Conservation (phyloP, 108 stramenopile species). For the Cyclotella baltica region DNA sequence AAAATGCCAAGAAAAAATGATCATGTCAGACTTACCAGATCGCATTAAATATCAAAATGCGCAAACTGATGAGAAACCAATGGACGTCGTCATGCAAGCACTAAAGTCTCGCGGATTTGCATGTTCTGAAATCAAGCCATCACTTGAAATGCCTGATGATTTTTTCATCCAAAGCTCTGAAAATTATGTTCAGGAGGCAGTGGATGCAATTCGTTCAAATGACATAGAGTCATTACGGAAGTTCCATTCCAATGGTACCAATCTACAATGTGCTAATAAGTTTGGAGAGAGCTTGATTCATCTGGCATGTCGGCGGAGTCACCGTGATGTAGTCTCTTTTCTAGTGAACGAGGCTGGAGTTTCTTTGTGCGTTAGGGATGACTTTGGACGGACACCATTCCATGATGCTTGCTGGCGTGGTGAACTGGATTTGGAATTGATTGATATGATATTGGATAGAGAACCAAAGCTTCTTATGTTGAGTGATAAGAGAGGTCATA, state of each 20-base stretch:
- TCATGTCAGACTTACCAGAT: slow-evolving; percentile 44
- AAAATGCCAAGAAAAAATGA: slow-evolving; percentile 9
- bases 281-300: slow-evolving; percentile 90
- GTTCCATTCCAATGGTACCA: slow-evolving; percentile 37
- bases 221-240: slow-evolving; percentile 62
- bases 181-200: slow-evolving; percentile 53
- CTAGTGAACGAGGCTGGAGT: slow-evolving; percentile 73
- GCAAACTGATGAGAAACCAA: slow-evolving; percentile 23
- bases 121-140: slow-evolving; percentile 21
- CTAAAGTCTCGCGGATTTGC: slow-evolving; percentile 27
- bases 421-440: slow-evolving; percentile 58
- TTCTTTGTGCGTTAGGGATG: slow-evolving; percentile 67
- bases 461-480: slow-evolving; percentile 60
- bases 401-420: slow-evolving; percentile 88
- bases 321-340: slow-evolving; percentile 60
- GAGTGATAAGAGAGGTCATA: slow-evolving; percentile 62
- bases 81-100: slow-evolving; percentile 44
- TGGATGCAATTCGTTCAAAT: slow-evolving; percentile 63
- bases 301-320: slow-evolving; percentile 86
- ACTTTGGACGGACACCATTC: slow-evolving; percentile 83
- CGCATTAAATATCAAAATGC: slow-evolving; percentile 42
- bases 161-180: slow-evolving; percentile 31
- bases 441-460: slow-evolving; percentile 55
- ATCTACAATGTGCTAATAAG: slow-evolving; percentile 74
- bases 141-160: slow-evolving; percentile 29